Percentiles rank a stretch among this genome's conserved stretches.
Conservation (phyloP, 2,329 filamentous ascomycete species). For the Cytospora schulzeri region DNA sequence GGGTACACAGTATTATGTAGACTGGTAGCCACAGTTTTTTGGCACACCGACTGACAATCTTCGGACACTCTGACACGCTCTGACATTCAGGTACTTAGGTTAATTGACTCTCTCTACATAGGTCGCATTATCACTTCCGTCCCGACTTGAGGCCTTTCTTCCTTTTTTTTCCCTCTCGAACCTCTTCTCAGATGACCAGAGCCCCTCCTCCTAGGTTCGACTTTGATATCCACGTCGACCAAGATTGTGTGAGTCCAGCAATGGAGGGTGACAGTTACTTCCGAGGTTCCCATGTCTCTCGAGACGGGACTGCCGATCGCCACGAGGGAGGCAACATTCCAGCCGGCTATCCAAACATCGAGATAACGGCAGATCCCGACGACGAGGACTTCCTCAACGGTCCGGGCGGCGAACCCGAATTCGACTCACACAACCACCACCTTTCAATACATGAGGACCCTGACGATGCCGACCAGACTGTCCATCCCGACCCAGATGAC, state of each 20-base stretch:
- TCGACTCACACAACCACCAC: slow-evolving; percentile 14
- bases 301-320: slow-evolving; percentile 10
- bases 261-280: slow-evolving; percentile 38
- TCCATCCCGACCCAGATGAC: slow-evolving; percentile 19
- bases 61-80: slow-evolving; percentile 9
- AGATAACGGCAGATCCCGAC: background rate
- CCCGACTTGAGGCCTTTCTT: slow-evolving; percentile 2
- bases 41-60: background rate
- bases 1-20: background rate
- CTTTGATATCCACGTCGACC: slow-evolving; percentile 53
- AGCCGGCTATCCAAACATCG: slow-evolving; percentile 2
- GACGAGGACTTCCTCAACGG: slow-evolving; percentile 24
- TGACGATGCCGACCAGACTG: slow-evolving; percentile 25
- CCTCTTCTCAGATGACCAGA: slow-evolving; percentile 1
- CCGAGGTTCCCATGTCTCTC: slow-evolving; percentile 6
- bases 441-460: slow-evolving; percentile 27
- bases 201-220: slow-evolving; percentile 40
- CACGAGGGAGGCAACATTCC: slow-evolving; percentile 5
- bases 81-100: background rate
- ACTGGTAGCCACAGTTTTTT: slow-evolving; percentile 1
- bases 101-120: slow-evolving; percentile 4
- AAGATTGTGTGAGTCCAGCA: slow-evolving; percentile 45
- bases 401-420: background rate
- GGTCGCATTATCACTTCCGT: background rate
- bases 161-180: background rate